Evolutionary conservation across 225 moss, liverwort and hornwort genomes (phyloP), one percentile per base, ranked within the genome.

Genomic region (Straminergon stramineum): DNA sequence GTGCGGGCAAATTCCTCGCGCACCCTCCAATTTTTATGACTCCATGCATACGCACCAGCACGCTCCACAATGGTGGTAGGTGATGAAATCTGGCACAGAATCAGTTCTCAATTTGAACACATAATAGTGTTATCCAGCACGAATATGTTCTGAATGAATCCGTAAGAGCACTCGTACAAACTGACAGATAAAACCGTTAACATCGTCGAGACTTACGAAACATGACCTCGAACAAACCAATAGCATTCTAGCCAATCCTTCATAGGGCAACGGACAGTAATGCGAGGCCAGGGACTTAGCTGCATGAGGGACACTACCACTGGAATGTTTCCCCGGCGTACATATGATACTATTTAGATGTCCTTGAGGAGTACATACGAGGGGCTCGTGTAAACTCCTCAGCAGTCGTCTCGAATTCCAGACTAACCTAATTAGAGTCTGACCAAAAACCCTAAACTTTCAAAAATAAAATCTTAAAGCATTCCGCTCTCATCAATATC

Each of bases 1-100:
- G 98, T 94, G 75, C 97, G 97, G 24, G 98, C 97, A 91, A 99
- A 99, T 92, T 99, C 98, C 88, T 99, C 98, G 81, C 98, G 93
- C 34, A 99, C 98, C 90, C 98, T 96, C 98, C 98, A 99, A 83
- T 96, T 99, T 74, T 93, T 95, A 87, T 99, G 98, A 45, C 90
- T 88, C 98, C 98, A 99, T 51, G 96, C 98, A 88, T 91, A 95
- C 27, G 90, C 94, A 84, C 97, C 95, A 85, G 98, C 98, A 90
- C 96, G 92, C 93, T 99, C 98, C 64, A 99, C 97, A 68, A 99
- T 92, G 53, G 97, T 94, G 39, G 97, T 97, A 18, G 97, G 97
- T 84, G 98, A 99, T 34, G 98, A 96, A 81, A 99, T 99, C 98
- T 97, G 92, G 41, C 79, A 90, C 62, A 89, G 74, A 81, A 75